Conservation (phyloP, 1,284 basidiomycete genomes). For the Cutaneotrichosporon spelunceum region DNA sequence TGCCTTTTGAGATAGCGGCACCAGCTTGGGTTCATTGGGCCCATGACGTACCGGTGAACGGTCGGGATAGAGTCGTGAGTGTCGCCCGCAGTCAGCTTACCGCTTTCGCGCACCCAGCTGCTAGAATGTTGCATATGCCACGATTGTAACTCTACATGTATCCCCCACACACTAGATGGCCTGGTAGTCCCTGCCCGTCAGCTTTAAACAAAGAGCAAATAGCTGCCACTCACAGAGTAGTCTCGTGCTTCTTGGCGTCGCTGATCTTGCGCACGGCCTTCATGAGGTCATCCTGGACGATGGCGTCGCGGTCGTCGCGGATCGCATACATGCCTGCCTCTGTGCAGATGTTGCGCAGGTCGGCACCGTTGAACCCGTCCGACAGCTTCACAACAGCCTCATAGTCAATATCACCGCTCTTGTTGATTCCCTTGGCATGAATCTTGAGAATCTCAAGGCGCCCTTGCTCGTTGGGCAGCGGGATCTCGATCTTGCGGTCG, state of each 20-base stretch:
- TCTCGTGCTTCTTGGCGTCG: constrained; percentile 94
- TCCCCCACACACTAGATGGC: constrained; percentile 27
- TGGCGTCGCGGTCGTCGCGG: constrained; percentile 85
- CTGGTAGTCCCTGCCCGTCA: constrained; percentile 35
- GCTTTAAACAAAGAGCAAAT: too few relatives aligned
- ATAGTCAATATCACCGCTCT: constrained; percentile 90
- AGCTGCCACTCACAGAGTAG: constrained; percentile 16
- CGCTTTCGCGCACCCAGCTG: neutral
- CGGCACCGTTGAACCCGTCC: constrained; percentile 92
- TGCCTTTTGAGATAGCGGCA: too few relatives aligned
- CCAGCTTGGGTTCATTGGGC: too few relatives aligned
- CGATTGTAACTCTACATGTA: constrained; percentile 11
- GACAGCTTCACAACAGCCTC: constrained; percentile 96
- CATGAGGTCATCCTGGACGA: constrained; percentile 91
- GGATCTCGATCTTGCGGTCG: constrained; percentile 97
- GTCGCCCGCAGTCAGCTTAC: neutral
- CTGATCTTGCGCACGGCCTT: constrained; percentile 97
- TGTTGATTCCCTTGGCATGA: constrained; percentile 90
- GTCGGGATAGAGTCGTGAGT: too few relatives aligned
- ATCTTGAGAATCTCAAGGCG: constrained; percentile 95
- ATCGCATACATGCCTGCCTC: constrained; percentile 99
- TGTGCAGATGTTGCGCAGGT: constrained; percentile 93
- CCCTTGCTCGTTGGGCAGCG: constrained; percentile 95
- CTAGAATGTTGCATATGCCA: constrained; percentile 8
- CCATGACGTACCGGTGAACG: too few relatives aligned